Evolutionary conservation across 1,284 basidiomycete species (phyloP), one percentile per base, ranked within the genome.

Genomic region (Coniferiporia weirii): DNA sequence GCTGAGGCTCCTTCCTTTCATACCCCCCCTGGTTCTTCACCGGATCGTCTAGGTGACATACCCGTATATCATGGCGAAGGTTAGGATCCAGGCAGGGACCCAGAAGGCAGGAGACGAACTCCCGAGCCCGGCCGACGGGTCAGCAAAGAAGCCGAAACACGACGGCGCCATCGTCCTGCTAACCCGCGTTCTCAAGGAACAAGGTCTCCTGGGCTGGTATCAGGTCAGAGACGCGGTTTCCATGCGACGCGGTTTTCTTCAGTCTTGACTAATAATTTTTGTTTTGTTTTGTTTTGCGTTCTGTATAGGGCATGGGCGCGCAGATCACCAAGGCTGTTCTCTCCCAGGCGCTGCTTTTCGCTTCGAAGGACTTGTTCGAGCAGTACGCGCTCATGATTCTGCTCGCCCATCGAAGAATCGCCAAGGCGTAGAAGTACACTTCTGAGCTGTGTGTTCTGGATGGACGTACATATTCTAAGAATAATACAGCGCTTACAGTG

Each of bases 61-160:
- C 68, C 91, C 91, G 2, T 94, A 94, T 68, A 95, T 95, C 65
- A 92, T 96, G 91, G 94, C 96, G 59, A 99, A 99, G 80, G 93
- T 98, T 45, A 86, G 96, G 49, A 89, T 99, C 34, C 97, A 99
- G 75, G 93, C 96, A 20, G 81, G 86, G 22, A 79, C 79, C 45
- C 79, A 80, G 10, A 81, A 83, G 63, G 67, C 64, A 5, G 81
- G 80, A 15, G 79, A 75, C 17, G 63, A 67, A 27, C 66, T 68
- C 22, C 75, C 58, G 72, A 9, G 63, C 68, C 9, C 65, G 69
- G 20, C 73, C 76, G 57, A 65, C 63, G 56, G 69, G 68, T 57
- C 76, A 73, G 64, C 78, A 73, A 64, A 72, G 46, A 71, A 77
- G 57, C 67, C 68, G 40, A 79, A 77, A 61, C 85, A 90, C 68